Evolutionary conservation across 2,329 filamentous ascomycete genomes (phyloP), one percentile per base, ranked within the genome.

Genomic region (Penicillium sp.): DNA sequence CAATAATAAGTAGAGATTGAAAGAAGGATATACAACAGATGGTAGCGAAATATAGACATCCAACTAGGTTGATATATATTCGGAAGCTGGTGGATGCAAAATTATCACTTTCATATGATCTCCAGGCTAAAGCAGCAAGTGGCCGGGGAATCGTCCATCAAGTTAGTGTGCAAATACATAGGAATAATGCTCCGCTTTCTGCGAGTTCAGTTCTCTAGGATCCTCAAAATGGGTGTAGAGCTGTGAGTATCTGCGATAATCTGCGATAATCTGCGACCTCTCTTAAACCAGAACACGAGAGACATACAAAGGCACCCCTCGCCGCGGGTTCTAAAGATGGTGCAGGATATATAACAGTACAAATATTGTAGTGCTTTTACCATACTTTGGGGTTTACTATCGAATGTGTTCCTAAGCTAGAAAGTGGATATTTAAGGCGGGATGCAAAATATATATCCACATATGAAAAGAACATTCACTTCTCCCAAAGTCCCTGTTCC

Each of bases 11-110:
- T 17, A 33, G 4, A 4, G 13, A 23, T 13, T 10, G 10, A 17
- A 23, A 21, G 29, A 10, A 17, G 19, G 19, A 15, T 5, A 17
- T 15, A 2, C 0, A 31, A 29, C 23, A 12, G 15, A 9, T 29
- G 2, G 4, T n/a, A 10, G 10, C 0, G 4, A n/a, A 2, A n/a
- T 27, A 6, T 2, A 10, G 5, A 6, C 5, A 8, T 7, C 5
- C 2, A 19, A 13, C 10, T 5, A 19, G 2, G 10, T 29, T 13
- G 6, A 46, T 29, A 29, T 46, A 46, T 46, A 31, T 31, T 1
- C 1, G 4, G n/a, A 21, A 33, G 12, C 2, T 17, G 4, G n/a
- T 21, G 12, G 2, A 47, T 15, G 27, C 6, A 19, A 7, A 33
- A 9, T 5, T 9, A 12, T 19, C 15, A 0, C 17, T 29, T n/a